Conservation (phyloP, 2,329 filamentous ascomycete species). For the Penicillium sp. region DNA sequence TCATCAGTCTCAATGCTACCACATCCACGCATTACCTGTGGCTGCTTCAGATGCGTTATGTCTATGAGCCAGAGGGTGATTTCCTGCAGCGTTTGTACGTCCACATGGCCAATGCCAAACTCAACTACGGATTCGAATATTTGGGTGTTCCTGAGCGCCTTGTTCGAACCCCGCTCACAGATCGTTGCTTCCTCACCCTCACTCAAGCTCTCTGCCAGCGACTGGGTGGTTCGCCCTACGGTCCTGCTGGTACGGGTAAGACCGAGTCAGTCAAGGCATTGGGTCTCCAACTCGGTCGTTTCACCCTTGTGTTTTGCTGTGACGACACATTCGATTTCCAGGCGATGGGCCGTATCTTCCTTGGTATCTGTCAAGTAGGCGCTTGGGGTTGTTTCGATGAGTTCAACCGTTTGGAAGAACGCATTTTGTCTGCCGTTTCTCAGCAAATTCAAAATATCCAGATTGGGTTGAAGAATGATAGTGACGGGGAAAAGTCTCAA, state of each 20-base stretch:
- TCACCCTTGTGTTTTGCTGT: conserved; percentile 98
- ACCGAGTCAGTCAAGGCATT: conserved; percentile 98
- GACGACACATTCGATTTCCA: conserved; percentile 99
- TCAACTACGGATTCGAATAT: conserved; percentile 98
- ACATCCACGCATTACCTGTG: conserved; percentile 83
- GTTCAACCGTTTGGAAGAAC: conserved; percentile 98
- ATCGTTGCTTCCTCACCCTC: conserved; percentile 96
- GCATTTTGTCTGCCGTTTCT: conserved; percentile 95
- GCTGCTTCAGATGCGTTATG: conserved; percentile 96
- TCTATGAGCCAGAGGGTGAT: conserved; percentile 81
- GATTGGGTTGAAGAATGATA: conserved; percentile 84
- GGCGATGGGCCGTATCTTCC: conserved; percentile 98
- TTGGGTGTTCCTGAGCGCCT: conserved; percentile 94
- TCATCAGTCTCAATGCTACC: conserved; percentile 73
- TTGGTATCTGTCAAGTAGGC: conserved; percentile 98
- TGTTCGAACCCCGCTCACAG: conserved; percentile 93
- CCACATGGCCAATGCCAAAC: conserved; percentile 93
- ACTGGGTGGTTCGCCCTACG: conserved; percentile 94
- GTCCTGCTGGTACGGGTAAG: conserved; percentile 96
- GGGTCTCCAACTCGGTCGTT: conserved; percentile 92
- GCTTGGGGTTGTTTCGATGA: conserved; percentile 99
- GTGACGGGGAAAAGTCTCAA: conserved; percentile 77
- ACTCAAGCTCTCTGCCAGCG: conserved; percentile 94
- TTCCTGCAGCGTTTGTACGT: conserved; percentile 80
- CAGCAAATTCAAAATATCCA: conserved; percentile 99